phyloP scores from a whole-genome alignment of 495 filamentous ascomycete species.

The Parathielavia hyrcaniae region DNA sequence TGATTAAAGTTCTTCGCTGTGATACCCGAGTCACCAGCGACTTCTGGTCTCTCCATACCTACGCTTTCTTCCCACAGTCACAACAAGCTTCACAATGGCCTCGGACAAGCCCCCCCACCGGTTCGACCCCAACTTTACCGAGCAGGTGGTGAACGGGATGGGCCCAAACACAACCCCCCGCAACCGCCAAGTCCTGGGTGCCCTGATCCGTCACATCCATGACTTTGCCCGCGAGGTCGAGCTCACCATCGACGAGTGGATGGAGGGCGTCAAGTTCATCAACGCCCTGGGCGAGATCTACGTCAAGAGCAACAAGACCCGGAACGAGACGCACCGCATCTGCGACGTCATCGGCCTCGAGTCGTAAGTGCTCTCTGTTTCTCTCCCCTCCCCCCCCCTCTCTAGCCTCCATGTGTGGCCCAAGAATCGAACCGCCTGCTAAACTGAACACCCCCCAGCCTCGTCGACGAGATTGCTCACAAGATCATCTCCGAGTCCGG shows the following conservation, averaged over 20 bases:
- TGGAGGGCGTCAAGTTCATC: slow-evolving; percentile 62
- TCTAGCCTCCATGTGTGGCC: too few species aligned
- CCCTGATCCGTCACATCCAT: slow-evolving; percentile 70
- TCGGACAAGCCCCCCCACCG: slow-evolving; percentile 29
- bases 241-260: slow-evolving; percentile 74
- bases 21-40: not conserved
- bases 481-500: slow-evolving; percentile 66
- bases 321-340: slow-evolving; percentile 66
- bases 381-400: too few species aligned
- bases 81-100: slow-evolving; percentile 20
- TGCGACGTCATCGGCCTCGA: slow-evolving; percentile 78
- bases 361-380: slow-evolving; percentile 51
- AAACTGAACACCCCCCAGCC: slow-evolving; percentile 37
- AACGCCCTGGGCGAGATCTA: slow-evolving; percentile 50
- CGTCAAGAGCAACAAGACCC: slow-evolving; percentile 54
- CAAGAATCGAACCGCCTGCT: not conserved
- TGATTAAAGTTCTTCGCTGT: not conserved
- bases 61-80: not conserved
- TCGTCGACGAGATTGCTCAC: slow-evolving; percentile 82
- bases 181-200: slow-evolving; percentile 56
- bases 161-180: slow-evolving; percentile 65
- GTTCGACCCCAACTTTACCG: slow-evolving; percentile 73
- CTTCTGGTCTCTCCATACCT: not conserved
- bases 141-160: slow-evolving; percentile 67
- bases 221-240: slow-evolving; percentile 79